Evolutionary conservation across 164 flowering plant genomes (phyloP).

Genomic region (Santalum album): DNA sequence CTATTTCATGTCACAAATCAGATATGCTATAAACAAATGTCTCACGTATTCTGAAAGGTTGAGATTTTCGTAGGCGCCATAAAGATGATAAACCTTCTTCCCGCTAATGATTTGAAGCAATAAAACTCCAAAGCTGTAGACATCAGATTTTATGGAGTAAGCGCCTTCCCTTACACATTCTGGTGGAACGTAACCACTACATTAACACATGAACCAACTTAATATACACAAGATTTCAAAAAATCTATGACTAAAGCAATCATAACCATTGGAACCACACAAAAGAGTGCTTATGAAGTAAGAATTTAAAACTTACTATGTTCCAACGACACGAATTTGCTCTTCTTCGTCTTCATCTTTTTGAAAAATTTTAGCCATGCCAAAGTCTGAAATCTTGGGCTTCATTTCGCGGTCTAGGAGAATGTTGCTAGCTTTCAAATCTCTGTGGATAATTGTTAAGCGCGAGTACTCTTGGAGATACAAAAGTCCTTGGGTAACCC

Average conservation of each 20-base stretch:
- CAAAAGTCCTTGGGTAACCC: constrained; percentile 30
- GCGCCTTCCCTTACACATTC: constrained; percentile 24
- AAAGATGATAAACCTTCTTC: constrained; percentile 10
- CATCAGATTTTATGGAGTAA: constrained; percentile 28
- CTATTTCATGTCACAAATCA: too few species aligned
- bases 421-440: constrained; percentile 21
- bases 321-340: constrained; percentile 26
- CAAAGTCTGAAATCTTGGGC: constrained; percentile 34
- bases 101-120: constrained; percentile 29
- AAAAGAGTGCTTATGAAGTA: too few species aligned
- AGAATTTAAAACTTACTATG: constrained; percentile 19
- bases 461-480: constrained; percentile 36
- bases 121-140: constrained; percentile 31
- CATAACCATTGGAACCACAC: too few species aligned
- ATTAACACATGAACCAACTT: too few species aligned
- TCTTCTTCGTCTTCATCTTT: constrained; percentile 20
- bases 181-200: constrained; percentile 35
- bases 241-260: too few species aligned
- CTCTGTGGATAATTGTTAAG: constrained; percentile 6
- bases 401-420: constrained; percentile 22
- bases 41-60: constrained; percentile 26
- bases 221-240: too few species aligned
- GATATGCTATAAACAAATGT: not conserved
- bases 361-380: constrained; percentile 26
- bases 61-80: constrained; percentile 9